phyloP scores from a whole-genome alignment of 2,329 filamentous ascomycete species.

The Ceratocystis destructans region DNA sequence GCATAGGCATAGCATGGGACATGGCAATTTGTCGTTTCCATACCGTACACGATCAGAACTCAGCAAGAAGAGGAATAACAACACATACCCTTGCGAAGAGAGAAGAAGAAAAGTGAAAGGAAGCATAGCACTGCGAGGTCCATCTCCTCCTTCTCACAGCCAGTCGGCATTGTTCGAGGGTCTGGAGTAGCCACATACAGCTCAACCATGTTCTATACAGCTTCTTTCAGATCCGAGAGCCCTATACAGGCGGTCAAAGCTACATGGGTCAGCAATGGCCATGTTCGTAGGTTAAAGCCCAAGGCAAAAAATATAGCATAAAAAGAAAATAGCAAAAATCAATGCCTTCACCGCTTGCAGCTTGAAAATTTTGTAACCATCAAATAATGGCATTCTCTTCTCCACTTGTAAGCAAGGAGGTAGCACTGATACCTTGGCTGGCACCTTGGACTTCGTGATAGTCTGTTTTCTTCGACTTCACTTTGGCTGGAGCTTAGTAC shows the following conservation, averaged over 20 bases:
- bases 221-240: not conserved
- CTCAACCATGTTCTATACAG: not conserved
- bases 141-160: not conserved
- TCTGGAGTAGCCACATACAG: not conserved
- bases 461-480: no score
- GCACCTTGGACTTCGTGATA: no score
- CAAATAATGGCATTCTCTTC: no score
- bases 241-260: not conserved
- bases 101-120: no score
- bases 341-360: not conserved
- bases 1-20: not conserved
- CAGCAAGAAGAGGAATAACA: not conserved
- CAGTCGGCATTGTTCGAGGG: no score
- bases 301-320: not conserved
- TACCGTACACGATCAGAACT: not conserved
- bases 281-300: not conserved
- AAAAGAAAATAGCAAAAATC: no score
- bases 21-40: not conserved
- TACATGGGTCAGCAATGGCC: not conserved
- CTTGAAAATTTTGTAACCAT: not conserved
- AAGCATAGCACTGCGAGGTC: not conserved
- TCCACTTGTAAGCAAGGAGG: no score
- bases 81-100: no score
- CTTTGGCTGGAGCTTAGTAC: no score
- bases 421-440: no score